phyloP scores from a whole-genome alignment of 768 basidiomycete species.

The Chiua virens region DNA sequence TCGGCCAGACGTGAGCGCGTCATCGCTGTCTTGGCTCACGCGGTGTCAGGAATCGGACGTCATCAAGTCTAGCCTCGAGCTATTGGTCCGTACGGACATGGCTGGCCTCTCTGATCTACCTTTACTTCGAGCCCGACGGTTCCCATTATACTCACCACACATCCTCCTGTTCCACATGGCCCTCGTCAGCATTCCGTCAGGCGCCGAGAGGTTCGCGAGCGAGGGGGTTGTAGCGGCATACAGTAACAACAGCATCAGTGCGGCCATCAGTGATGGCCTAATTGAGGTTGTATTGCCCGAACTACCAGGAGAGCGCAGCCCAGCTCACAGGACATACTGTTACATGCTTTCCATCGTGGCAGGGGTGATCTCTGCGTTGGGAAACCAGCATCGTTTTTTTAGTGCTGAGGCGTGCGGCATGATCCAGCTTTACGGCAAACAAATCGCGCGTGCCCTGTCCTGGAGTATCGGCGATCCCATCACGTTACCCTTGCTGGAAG shows the following conservation, averaged over 20 bases:
- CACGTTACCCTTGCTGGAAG: conserved; percentile 75
- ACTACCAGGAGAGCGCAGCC: conserved; percentile 72
- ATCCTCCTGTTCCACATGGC: conserved; percentile 87
- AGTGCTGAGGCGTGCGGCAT: conserved; percentile 84
- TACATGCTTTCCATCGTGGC: conserved; percentile 80
- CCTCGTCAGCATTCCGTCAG: conserved; percentile 68
- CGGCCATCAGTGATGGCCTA: conserved; percentile 71
- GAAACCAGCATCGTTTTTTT: conserved; percentile 73
- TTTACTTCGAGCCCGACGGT: conserved; percentile 58
- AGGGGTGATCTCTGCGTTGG: conserved; percentile 62
- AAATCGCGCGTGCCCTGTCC: conserved; percentile 71
- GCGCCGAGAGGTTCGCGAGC: conserved; percentile 83
- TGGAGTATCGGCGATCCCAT: conserved; percentile 83
- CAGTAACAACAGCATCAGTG: conserved; percentile 76
- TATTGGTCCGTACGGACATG: conserved; percentile 68
- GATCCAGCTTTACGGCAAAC: conserved; percentile 80
- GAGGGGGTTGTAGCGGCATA: conserved; percentile 82
- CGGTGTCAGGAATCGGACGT: conserved; percentile 80
- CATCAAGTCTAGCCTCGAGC: conserved; percentile 70
- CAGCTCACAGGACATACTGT: conserved; percentile 81
- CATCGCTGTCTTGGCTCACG: conserved; percentile 76
- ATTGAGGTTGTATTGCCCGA: conserved; percentile 69
- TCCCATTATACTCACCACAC: conserved; percentile 73
- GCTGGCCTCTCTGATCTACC: conserved; percentile 67
- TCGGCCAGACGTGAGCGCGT: conserved; percentile 61